Conservation (phyloP, 2,329 filamentous ascomycete genomes). For the Tolypocladium sp. region DNA sequence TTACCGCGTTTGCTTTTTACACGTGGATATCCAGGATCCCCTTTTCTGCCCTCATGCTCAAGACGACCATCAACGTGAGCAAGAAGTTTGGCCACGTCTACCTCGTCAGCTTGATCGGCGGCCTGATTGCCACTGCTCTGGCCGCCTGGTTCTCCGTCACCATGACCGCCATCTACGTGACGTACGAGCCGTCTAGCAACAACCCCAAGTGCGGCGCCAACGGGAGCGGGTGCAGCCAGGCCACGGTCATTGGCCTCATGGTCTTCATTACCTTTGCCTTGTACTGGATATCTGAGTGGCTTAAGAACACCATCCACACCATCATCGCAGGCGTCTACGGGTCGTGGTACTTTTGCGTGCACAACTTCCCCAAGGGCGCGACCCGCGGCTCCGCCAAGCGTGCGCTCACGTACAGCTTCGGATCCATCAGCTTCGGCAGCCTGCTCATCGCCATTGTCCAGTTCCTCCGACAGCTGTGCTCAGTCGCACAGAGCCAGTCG, state of each 20-base stretch:
- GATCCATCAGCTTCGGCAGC: slow-evolving; percentile 80
- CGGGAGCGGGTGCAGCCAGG: slow-evolving; percentile 58
- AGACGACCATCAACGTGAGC: slow-evolving; percentile 76
- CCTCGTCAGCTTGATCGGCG: slow-evolving; percentile 74
- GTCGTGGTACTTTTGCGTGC: slow-evolving; percentile 78
- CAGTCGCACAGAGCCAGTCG: slow-evolving; percentile 57
- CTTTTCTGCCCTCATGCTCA: slow-evolving; percentile 83
- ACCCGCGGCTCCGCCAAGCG: slow-evolving; percentile 78
- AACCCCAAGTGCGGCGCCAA: slow-evolving; percentile 41
- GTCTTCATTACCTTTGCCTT: slow-evolving; percentile 84
- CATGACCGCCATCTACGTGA: slow-evolving; percentile 76
- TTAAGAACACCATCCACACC: slow-evolving; percentile 89
- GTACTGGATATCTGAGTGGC: slow-evolving; percentile 89
- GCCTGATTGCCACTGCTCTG: slow-evolving; percentile 65
- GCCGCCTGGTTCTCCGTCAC: slow-evolving; percentile 82
- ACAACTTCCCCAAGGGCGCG: slow-evolving; percentile 63
- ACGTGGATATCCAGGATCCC: slow-evolving; percentile 87
- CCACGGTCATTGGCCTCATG: slow-evolving; percentile 73
- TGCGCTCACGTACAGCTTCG: slow-evolving; percentile 83
- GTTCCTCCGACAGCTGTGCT: slow-evolving; percentile 71
- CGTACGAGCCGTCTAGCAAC: slow-evolving; percentile 57
- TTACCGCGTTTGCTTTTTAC: slow-evolving; percentile 46
- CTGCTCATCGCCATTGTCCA: slow-evolving; percentile 82
- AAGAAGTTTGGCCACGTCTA: slow-evolving; percentile 82
- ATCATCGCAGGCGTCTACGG: slow-evolving; percentile 84